phyloP scores from a whole-genome alignment of 805 yeast genomes.

The Kodamaea jinghongensis region DNA sequence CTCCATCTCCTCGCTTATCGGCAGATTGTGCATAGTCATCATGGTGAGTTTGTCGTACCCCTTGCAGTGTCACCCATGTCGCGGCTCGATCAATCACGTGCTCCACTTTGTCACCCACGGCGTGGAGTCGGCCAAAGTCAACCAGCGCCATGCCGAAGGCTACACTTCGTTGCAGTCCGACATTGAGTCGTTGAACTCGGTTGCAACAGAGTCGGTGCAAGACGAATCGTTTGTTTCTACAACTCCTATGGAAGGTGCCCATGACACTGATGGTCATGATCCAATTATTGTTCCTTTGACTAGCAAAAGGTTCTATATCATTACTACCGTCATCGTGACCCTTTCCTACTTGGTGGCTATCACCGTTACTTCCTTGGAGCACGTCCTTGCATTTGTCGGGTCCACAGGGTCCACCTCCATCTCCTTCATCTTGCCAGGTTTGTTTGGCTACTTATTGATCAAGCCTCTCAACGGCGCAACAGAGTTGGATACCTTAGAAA shows the following conservation, averaged over 20 bases:
- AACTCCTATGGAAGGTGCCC: slow-evolving; percentile 47
- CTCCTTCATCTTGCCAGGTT: slow-evolving; percentile 74
- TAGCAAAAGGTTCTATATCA: slow-evolving; percentile 41
- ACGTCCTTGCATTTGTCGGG: slow-evolving; percentile 71
- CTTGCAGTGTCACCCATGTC: slow-evolving; percentile 75
- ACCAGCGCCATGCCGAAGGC: slow-evolving; percentile 16
- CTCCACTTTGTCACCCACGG: slow-evolving; percentile 45
- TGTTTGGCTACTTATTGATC: slow-evolving; percentile 65
- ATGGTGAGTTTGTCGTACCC: slow-evolving; percentile 81
- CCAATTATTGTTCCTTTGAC: slow-evolving; percentile 52
- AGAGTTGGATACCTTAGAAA: slow-evolving; percentile 27
- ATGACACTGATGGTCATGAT: slow-evolving; percentile 45
- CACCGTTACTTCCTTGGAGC: slow-evolving; percentile 60
- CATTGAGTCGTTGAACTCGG: slow-evolving; percentile 19
- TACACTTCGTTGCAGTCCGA: slow-evolving; percentile 30
- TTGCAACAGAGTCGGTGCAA: slow-evolving; percentile 19
- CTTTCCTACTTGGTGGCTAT: slow-evolving; percentile 56
- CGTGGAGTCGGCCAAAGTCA: slow-evolving; percentile 22
- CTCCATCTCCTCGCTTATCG: slow-evolving; percentile 47
- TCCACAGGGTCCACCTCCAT: slow-evolving; percentile 82
- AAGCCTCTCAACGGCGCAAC: slow-evolving; percentile 31
- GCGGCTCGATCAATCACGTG: slow-evolving; percentile 71
- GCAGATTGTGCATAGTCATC: slow-evolving; percentile 59
- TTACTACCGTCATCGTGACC: slow-evolving; percentile 48
- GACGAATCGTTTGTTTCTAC: slow-evolving; percentile 42